A percentile compares a stretch with the other conserved stretches of the same genome.
Evolutionary conservation across 2,329 filamentous ascomycete genomes (phyloP).

Genomic region (Scortechinia acanthostroma): DNA sequence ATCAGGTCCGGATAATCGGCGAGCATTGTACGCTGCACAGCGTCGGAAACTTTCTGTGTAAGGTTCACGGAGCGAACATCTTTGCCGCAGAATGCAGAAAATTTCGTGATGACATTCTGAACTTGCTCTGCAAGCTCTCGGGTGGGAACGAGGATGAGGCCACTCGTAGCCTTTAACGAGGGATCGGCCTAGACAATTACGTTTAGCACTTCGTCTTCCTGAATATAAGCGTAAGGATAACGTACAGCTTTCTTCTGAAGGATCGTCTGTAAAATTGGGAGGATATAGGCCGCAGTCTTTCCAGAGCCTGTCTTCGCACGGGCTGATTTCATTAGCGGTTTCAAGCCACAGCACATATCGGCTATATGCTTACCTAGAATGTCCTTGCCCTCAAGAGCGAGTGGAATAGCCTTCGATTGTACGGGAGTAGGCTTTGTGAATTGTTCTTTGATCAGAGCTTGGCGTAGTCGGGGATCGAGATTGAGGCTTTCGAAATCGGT

Average conservation of each 20-base stretch:
- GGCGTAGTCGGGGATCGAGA: slow-evolving; percentile 54
- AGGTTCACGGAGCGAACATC: slow-evolving; percentile 78
- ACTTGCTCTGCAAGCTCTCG: slow-evolving; percentile 92
- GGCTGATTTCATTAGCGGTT: slow-evolving; percentile 19
- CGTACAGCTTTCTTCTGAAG: slow-evolving; percentile 42
- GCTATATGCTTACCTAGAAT: slow-evolving; percentile 28
- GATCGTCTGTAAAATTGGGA: slow-evolving; percentile 56
- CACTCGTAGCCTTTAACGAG: slow-evolving; percentile 39
- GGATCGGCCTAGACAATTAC: background rate
- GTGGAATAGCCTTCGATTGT: slow-evolving; percentile 54
- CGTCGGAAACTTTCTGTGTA: slow-evolving; percentile 82
- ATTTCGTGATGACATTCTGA: slow-evolving; percentile 67
- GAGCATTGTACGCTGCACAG: slow-evolving; percentile 79
- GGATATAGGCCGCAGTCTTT: slow-evolving; percentile 62
- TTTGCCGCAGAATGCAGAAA: slow-evolving; percentile 78
- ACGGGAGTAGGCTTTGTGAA: slow-evolving; percentile 55
- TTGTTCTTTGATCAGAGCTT: slow-evolving; percentile 52
- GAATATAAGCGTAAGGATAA: background rate
- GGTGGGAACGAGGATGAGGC: slow-evolving; percentile 88
- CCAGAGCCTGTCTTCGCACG: slow-evolving; percentile 63
- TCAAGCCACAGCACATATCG: background rate
- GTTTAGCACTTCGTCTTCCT: background rate
- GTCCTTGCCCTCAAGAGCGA: slow-evolving; percentile 58
- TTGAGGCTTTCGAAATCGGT: slow-evolving; percentile 44
- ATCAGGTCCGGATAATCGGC: slow-evolving; percentile 82